These are phyloP conservation scores for Mycena citricolor DNA, from an alignment of 1,284 basidiomycete species.

Conservation along the genomic window DNA sequence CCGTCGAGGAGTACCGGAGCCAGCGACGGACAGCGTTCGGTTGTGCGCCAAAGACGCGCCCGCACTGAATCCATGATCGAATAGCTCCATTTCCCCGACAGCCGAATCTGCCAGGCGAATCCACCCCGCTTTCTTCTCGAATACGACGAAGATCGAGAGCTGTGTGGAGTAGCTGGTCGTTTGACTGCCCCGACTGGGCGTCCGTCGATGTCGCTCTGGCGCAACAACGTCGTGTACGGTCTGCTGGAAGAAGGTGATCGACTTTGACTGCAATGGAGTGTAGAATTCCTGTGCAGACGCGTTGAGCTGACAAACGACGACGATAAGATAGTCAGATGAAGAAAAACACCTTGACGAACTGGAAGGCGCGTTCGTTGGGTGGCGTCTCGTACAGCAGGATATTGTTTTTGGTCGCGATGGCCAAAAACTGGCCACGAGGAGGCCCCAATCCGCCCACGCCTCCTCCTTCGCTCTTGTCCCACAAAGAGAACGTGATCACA, in stretches of 20 bases:
- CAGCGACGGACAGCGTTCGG: conserved; percentile 30
- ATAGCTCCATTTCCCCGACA: conserved; percentile 72
- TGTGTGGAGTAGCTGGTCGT: conserved; percentile 60
- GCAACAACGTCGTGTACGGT: conserved; percentile 50
- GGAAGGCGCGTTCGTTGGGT: conserved; percentile 77
- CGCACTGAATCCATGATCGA: conserved; percentile 54
- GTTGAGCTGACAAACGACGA: neutral
- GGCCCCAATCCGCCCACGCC: conserved; percentile 47
- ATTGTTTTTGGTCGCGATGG: conserved; percentile 70
- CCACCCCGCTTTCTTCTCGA: conserved; percentile 80
- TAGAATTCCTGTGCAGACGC: conserved; percentile 71
- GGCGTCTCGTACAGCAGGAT: conserved; percentile 78
- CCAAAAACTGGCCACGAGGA: conserved; percentile 60
- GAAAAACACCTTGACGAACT: conserved; percentile 65
- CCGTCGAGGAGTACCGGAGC: conserved; percentile 17
- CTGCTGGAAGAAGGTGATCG: conserved; percentile 69
- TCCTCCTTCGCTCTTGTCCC: conserved; percentile 50
- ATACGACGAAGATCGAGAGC: conserved; percentile 72
- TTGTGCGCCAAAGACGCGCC: conserved; percentile 27
- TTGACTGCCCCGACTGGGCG: conserved; percentile 29
- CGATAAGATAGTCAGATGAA: conserved; percentile 4
- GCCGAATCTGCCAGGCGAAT: conserved; percentile 77
- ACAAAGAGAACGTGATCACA: conserved; percentile 66
- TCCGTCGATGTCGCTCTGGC: conserved; percentile 33
- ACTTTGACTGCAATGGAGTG: conserved; percentile 63